phyloP scores from a whole-genome alignment of 2,329 filamentous ascomycete species.

The Plectosphaerella sp. region DNA sequence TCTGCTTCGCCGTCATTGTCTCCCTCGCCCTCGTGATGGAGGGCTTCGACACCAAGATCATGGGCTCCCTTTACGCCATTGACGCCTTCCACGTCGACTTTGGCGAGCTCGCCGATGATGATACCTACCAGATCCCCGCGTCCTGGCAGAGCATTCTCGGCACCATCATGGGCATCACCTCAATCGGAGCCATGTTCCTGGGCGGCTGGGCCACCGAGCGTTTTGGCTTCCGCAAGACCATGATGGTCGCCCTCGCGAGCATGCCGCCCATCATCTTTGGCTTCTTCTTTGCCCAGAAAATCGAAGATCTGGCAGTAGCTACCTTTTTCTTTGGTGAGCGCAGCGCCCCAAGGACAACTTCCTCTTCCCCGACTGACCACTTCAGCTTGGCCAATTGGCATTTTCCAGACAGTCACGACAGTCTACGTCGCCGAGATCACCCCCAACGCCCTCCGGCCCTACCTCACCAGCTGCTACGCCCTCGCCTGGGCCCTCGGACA shows the following conservation, averaged over 20 bases:
- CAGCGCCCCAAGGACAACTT: no score
- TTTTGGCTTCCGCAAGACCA: conserved; percentile 7
- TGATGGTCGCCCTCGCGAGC: conserved; percentile 2
- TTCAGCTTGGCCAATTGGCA: conserved; percentile 4
- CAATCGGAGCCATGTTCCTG: conserved; percentile 32
- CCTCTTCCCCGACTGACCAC: background rate
- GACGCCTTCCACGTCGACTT: conserved; percentile 3
- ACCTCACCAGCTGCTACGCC: conserved; percentile 6
- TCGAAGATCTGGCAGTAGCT: background rate
- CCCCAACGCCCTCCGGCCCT: conserved; percentile 8
- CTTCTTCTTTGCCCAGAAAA: conserved; percentile 3
- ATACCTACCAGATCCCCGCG: conserved; percentile 37
- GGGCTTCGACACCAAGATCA: conserved; percentile 6
- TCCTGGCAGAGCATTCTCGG: conserved; percentile 48
- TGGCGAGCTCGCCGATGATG: background rate
- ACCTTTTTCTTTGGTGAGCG: background rate
- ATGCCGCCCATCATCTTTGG: conserved; percentile 3
- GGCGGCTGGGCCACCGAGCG: conserved; percentile 1
- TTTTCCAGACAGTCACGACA: conserved; percentile 9
- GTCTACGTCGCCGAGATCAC: conserved; percentile 9
- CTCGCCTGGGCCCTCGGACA: conserved; percentile 24
- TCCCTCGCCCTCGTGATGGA: conserved; percentile 6
- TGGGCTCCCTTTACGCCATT: conserved; percentile 4
- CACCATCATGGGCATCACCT: conserved; percentile 42
- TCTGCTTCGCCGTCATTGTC: background rate